phyloP scores from a whole-genome alignment of 148 eudicot genomes.

The Pouteria glomerata region DNA sequence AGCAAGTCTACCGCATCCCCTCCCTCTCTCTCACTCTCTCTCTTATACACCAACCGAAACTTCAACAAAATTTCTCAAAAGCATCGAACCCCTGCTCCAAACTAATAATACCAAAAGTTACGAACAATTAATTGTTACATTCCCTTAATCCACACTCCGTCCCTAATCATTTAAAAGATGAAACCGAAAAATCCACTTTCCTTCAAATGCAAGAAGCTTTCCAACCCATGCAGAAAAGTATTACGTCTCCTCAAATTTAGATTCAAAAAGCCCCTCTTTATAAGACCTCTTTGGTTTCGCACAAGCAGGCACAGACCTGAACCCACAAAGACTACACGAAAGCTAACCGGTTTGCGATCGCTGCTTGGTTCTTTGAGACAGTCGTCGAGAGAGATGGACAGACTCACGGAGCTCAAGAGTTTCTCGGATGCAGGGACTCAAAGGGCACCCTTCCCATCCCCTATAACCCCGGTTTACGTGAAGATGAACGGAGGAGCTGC shows the following conservation, averaged over 20 bases:
- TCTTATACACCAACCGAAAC: neutral
- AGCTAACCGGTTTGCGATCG: conserved; percentile 32
- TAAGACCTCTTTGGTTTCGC: conserved; percentile 19
- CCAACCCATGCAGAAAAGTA: conserved; percentile 50
- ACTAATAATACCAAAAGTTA: conserved; percentile 3
- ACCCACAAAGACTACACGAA: conserved; percentile 15
- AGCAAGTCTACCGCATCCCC: conserved; percentile 11
- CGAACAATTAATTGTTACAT: too few species aligned
- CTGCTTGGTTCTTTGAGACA: conserved; percentile 33
- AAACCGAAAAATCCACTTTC: conserved; percentile 28
- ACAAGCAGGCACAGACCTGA: neutral
- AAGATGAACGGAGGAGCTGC: conserved; percentile 26
- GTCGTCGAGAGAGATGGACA: conserved; percentile 46
- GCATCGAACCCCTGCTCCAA: neutral
- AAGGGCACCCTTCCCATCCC: conserved; percentile 57
- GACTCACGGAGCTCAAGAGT: conserved; percentile 37
- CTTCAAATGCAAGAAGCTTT: conserved; percentile 61
- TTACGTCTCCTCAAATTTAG: conserved; percentile 33
- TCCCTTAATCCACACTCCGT: conserved; percentile 21
- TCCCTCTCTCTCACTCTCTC: neutral
- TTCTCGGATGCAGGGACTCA: conserved; percentile 33
- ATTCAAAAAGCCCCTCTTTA: conserved; percentile 31
- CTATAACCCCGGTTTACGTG: conserved; percentile 50
- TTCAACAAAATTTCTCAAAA: conserved; percentile 4
- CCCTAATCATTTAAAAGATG: conserved; percentile 14